Base-by-base conservation (phyloP, 2,329 filamentous ascomycete species). In the Penicillium griseofulvum region DNA sequence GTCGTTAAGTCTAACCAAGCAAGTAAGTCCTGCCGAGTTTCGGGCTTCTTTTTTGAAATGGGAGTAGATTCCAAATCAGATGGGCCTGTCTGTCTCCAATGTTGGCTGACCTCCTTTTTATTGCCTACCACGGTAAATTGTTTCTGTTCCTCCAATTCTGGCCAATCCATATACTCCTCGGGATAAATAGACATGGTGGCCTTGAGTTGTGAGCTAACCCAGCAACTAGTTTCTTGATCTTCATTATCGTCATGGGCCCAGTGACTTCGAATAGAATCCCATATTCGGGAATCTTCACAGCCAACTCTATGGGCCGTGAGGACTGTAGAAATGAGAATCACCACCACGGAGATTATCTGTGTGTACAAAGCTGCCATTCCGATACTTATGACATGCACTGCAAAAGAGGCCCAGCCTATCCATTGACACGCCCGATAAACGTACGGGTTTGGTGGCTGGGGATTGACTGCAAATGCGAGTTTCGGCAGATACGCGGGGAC, bases 1-100 rank as follows among this genome's bases (percentile, higher is more conserved):
- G 37, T 26, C 6, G 55, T 58, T 17, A 58, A 33, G 14, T 51
- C 42, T 33, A 59, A 28, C 57, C 57, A 59, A 36, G 49, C 57
- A 24, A 49, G 49, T 3, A 59, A 45, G 22, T 59, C 57, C 39
- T 59, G 55, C n/a, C 55, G 52, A 33, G 38, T 26, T 37, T 52
- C 48, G 1, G 24, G 3, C 5, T 49, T 41, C 5, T 17, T 34
- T n/a, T 11, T 17, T 2, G n/a, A 11, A 9, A 17, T n/a, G 5
- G 44, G 33, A 11, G 28, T 31, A 43, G 31, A 38, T 26, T 54
- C 29, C 26, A 54, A 19, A 12, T 49, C 43, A 1, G 24, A 7
- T 0, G 17, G 17, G 19, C 22, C 17, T 39, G 24, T 52, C n/a
- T 2, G 19, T 16, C 46, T 45, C 19, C 37, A 19, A 17, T 49